These are phyloP conservation scores for Bipolaris cookei DNA, from an alignment of 2,329 filamentous ascomycete species.

Conservation along the genomic window DNA sequence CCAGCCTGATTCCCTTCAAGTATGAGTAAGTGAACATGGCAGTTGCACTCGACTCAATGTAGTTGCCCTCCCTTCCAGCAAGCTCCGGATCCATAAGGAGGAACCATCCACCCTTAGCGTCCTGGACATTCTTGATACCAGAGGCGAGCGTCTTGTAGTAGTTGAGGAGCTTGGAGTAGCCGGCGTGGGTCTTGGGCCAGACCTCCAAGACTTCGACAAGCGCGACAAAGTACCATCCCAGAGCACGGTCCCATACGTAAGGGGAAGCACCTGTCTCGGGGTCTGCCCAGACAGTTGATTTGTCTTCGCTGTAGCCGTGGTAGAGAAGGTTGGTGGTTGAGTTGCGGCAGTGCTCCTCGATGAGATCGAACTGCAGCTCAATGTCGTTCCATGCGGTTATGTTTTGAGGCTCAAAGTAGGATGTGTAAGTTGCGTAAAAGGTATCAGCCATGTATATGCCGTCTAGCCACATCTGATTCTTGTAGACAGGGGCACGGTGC, in stretches of 20 bases:
- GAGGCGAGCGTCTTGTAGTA: slow-evolving; percentile 53
- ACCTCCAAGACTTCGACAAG: slow-evolving; percentile 58
- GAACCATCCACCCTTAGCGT: slow-evolving; percentile 63
- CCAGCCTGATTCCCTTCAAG: slow-evolving; percentile 44
- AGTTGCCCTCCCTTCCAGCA: slow-evolving; percentile 58
- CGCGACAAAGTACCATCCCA: slow-evolving; percentile 50
- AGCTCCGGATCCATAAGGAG: slow-evolving; percentile 61
- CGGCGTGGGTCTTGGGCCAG: slow-evolving; percentile 50
- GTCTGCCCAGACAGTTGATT: slow-evolving; percentile 46
- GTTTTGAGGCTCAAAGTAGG: slow-evolving; percentile 48
- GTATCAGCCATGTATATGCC: slow-evolving; percentile 55
- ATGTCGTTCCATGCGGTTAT: slow-evolving; percentile 54
- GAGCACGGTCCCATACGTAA: slow-evolving; percentile 48
- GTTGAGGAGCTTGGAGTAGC: slow-evolving; percentile 45
- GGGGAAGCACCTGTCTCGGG: slow-evolving; percentile 45
- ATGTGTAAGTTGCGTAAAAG: slow-evolving; percentile 50
- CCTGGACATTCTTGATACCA: slow-evolving; percentile 53
- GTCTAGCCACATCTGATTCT: slow-evolving; percentile 65
- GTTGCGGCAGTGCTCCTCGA: slow-evolving; percentile 46
- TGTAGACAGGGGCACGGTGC: slow-evolving; percentile 58
- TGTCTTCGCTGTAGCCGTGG: slow-evolving; percentile 47
- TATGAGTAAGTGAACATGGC: slow-evolving; percentile 56
- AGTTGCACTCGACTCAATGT: slow-evolving; percentile 65
- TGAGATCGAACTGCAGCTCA: slow-evolving; percentile 44
- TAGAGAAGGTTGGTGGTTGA: slow-evolving; percentile 41